A percentile compares a stretch with the other conserved stretches of the same genome.
These are phyloP conservation scores for Leishmania arabica DNA, from an alignment of 208 protist species.

Conservation along the genomic window DNA sequence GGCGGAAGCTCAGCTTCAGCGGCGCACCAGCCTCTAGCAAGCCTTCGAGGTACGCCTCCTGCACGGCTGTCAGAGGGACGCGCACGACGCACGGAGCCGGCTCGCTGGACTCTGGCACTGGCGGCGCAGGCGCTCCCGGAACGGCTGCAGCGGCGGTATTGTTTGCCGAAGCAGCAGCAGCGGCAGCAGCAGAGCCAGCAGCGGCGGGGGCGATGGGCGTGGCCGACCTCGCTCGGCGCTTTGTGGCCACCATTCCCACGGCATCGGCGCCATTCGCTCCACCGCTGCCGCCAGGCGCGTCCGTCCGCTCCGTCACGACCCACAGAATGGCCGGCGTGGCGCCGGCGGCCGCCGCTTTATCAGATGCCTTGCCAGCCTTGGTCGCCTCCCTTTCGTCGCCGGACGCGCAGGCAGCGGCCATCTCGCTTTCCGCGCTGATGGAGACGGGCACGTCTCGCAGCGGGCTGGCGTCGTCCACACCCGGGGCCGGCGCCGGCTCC, in stretches of 20 bases:
- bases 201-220: neutral
- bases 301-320: slow-evolving; percentile 32
- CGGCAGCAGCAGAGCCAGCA: neutral
- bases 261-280: neutral
- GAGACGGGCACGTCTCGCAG: slow-evolving; percentile 63
- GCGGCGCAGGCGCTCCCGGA: slow-evolving; percentile 30
- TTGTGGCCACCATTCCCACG: slow-evolving; percentile 10
- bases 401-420: neutral
- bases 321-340: slow-evolving; percentile 29
- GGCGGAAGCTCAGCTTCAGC: slow-evolving; percentile 60
- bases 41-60: slow-evolving; percentile 53
- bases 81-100: slow-evolving; percentile 74
- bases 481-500: slow-evolving; percentile 36
- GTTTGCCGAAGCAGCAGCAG: slow-evolving; percentile 4
- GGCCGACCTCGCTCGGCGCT: slow-evolving; percentile 31
- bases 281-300: neutral
- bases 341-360: neutral
- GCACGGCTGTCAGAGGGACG: slow-evolving; percentile 58
- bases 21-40: slow-evolving; percentile 48
- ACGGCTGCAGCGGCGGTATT: slow-evolving; percentile 9
- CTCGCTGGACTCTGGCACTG: slow-evolving; percentile 48
- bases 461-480: slow-evolving; percentile 45
- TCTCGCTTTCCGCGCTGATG: slow-evolving; percentile 23
- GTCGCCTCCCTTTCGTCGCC: neutral
- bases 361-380: neutral